Evolutionary conservation across 2,329 filamentous ascomycete species (phyloP).

Genomic region (Ramularia collo-cygni): DNA sequence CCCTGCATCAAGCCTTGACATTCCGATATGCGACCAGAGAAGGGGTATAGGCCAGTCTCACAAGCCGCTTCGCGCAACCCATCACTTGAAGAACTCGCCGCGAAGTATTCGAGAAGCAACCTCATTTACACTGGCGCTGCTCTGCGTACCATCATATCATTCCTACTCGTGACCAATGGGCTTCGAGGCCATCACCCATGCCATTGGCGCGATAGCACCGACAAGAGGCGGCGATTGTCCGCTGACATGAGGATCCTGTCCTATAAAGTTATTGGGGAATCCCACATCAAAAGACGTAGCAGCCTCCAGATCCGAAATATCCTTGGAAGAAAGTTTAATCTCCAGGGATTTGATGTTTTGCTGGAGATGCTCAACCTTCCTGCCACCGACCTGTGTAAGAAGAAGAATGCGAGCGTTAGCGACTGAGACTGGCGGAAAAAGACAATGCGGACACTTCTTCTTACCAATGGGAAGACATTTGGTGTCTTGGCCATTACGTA

Average conservation of each 20-base stretch:
- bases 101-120: too few species aligned
- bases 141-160: too few species aligned
- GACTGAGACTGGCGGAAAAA: too few species aligned
- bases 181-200: constrained; percentile 22
- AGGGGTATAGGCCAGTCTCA: too few species aligned
- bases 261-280: constrained; percentile 58
- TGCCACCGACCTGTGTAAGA: constrained; percentile 56
- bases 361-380: constrained; percentile 62
- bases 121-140: too few species aligned
- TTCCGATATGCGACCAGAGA: too few species aligned
- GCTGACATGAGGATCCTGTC: constrained; percentile 25
- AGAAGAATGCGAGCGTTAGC: constrained; percentile 48
- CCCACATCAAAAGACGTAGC: constrained; percentile 57
- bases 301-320: constrained; percentile 60
- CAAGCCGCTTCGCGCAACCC: too few species aligned
- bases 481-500: constrained; percentile 63
- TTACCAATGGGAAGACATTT: constrained; percentile 47
- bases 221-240: constrained; percentile 22
- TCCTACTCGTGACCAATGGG: constrained; percentile 29
- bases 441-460: too few species aligned
- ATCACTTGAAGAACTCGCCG: too few species aligned
- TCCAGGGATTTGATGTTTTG: constrained; percentile 62
- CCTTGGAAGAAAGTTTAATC: constrained; percentile 52
- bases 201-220: constrained; percentile 23
- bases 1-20: too few species aligned